These are phyloP conservation scores for Bacidia gigantensis DNA, from an alignment of 495 filamentous ascomycete genomes.

Conservation along the genomic window DNA sequence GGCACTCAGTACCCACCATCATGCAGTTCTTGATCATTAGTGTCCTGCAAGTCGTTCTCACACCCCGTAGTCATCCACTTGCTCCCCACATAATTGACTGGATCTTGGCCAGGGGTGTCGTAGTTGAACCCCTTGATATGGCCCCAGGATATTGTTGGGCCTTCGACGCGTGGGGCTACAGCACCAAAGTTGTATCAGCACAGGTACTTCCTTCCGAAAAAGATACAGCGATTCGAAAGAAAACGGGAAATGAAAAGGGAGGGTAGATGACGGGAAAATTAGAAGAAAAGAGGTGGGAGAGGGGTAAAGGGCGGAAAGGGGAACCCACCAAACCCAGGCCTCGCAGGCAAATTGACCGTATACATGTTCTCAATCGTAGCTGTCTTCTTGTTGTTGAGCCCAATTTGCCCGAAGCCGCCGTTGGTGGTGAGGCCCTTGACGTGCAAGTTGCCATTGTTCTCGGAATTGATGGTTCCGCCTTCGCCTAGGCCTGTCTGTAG, in stretches of 20 bases:
- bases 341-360: neutral
- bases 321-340: neutral
- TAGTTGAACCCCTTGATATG: neutral
- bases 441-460: neutral
- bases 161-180: neutral
- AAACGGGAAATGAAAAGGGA: too few species aligned
- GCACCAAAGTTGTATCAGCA: too few species aligned
- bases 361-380: neutral
- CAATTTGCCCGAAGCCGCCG: neutral
- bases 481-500: neutral
- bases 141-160: neutral
- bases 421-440: neutral
- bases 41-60: neutral
- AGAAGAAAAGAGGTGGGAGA: too few species aligned
- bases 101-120: neutral
- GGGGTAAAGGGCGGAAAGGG: too few species aligned
- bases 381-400: neutral
- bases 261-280: too few species aligned
- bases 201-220: too few species aligned
- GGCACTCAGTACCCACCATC: neutral
- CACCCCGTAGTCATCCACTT: neutral
- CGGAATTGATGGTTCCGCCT: neutral
- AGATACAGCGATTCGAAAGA: too few species aligned
- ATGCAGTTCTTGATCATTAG: neutral
- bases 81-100: neutral